Evolutionary conservation across 1,284 basidiomycete genomes (phyloP).

Genomic region (Grifola frondosa): DNA sequence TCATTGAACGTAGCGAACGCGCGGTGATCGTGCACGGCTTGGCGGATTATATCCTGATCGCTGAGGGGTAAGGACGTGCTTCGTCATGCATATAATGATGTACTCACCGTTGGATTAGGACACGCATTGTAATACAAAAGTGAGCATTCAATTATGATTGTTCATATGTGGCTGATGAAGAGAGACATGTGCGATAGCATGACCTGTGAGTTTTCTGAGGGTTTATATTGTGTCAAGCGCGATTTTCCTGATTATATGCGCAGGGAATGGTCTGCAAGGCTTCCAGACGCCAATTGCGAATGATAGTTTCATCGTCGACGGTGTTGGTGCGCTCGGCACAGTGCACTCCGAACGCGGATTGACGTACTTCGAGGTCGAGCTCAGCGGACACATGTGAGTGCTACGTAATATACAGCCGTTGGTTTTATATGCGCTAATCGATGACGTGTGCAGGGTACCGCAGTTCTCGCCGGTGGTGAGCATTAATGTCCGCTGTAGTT

Average conservation of each 20-base stretch:
- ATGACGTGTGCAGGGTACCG: conserved; percentile 47
- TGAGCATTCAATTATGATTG: conserved; percentile 31
- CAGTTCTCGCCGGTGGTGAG: conserved; percentile 65
- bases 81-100: not conserved
- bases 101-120: conserved; percentile 32
- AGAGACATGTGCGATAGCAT: conserved; percentile 3
- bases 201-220: conserved; percentile 10
- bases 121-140: conserved; percentile 68
- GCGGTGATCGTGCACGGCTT: conserved; percentile 72
- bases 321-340: conserved; percentile 63
- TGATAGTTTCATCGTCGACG: conserved; percentile 70
- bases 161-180: not conserved
- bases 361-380: conserved; percentile 62
- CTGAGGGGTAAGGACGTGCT: conserved; percentile 55
- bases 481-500: conserved; percentile 2
- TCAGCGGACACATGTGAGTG: conserved; percentile 71
- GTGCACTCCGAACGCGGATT: conserved; percentile 65
- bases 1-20: conserved; percentile 73
- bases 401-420: not conserved
- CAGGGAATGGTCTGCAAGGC: conserved; percentile 67
- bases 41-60: conserved; percentile 69
- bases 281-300: conserved; percentile 65
- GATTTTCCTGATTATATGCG: not conserved
- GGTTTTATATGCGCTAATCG: not conserved
- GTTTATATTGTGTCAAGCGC: not conserved